A percentile compares a stretch with the other conserved stretches of the same genome.
Evolutionary conservation across 495 filamentous ascomycete genomes (phyloP).

Genomic region (Parathielavia hyrcaniae): DNA sequence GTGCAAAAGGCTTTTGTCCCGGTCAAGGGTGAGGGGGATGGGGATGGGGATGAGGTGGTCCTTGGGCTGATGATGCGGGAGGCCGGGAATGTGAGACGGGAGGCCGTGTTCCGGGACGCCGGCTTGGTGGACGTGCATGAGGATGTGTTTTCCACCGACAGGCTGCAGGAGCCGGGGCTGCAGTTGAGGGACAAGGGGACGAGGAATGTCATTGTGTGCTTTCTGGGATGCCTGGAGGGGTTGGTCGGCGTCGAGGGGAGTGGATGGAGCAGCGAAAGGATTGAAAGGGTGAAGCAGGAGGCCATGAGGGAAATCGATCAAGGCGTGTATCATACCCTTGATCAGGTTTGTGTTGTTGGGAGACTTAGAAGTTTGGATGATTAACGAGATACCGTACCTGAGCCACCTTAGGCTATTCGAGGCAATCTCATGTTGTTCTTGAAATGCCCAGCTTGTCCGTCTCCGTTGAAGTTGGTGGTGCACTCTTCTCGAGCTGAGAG

Average conservation of each 20-base stretch:
- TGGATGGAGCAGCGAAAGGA: conserved; percentile 16
- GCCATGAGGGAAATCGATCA: conserved; percentile 15
- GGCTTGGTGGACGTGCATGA: conserved; percentile 19
- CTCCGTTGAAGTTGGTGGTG: too few species aligned
- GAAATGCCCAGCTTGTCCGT: too few species aligned
- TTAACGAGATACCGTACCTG: too few species aligned
- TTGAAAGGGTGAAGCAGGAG: conserved; percentile 12
- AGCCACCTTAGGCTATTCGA: too few species aligned
- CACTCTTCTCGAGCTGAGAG: too few species aligned
- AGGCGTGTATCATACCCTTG: conserved; percentile 20
- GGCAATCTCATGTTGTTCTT: too few species aligned
- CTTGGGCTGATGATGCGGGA: conserved; percentile 20
- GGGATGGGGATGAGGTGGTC: background rate
- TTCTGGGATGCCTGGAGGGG: conserved; percentile 18
- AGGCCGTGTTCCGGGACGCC: conserved; percentile 4
- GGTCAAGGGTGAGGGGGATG: conserved; percentile 1
- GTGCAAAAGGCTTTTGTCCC: conserved; percentile 2
- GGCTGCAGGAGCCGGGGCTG: conserved; percentile 11
- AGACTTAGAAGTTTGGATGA: too few species aligned
- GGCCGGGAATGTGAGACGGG: background rate
- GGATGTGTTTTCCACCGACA: conserved; percentile 22
- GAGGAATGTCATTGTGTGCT: conserved; percentile 18
- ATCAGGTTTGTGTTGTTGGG: conserved; percentile 21
- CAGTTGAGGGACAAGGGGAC: conserved; percentile 15
- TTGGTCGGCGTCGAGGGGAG: conserved; percentile 17